Base-by-base conservation (phyloP, 192 early-diverging fungal species). In the Gamsiella multidivaricata region DNA sequence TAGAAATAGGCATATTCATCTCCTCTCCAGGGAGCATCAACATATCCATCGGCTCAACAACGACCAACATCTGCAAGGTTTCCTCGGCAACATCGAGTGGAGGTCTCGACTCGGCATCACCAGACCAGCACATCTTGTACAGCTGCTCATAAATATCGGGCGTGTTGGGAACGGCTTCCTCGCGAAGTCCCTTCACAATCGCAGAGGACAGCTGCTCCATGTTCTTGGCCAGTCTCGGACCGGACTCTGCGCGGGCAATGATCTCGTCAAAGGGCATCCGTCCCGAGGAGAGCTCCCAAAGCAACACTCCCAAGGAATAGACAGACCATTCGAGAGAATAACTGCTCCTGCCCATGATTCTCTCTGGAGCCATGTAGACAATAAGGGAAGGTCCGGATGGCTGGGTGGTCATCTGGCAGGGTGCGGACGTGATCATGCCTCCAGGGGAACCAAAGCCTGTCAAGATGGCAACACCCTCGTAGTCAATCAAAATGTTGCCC, bases 31-130 rank as follows among this genome's bases (percentile, higher is more conserved):
- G 73, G 39, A 76, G 59, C 73, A 76, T 76, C 53, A 76, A 20
- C 73, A 76, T 76, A 26, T 76, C 73, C 61, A 76, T 76, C 14
- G 73, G 73, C 53, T 76, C 73, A 33, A 76, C 73, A 9, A 68
- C 73, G 8, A 76, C 73, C 45, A 76, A 42, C 73, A 76, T 78
- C 47, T 69, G 65, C 2, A 78, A 23, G 0, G 74, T 78, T 31
- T 78, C 74, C n/a, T 78, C 74, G 0, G 64, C 66, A 22, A 78
- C 80, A 12, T 81, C 66, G 0, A 73, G 31, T 1, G 70, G 62
- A 0, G 75, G 81, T 9, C 81, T 61, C 15, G 66, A 43, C 33
- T 56, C 65, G 1, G 65, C 58, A 51, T 79, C 70, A 3, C 39
- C 34, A 6, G 68, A 34, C 70, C 81, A 79, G 11, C 81, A 82